Evolutionary conservation across 257 asterid genomes (phyloP).

Genomic region (Cynanchum wilfordii): DNA sequence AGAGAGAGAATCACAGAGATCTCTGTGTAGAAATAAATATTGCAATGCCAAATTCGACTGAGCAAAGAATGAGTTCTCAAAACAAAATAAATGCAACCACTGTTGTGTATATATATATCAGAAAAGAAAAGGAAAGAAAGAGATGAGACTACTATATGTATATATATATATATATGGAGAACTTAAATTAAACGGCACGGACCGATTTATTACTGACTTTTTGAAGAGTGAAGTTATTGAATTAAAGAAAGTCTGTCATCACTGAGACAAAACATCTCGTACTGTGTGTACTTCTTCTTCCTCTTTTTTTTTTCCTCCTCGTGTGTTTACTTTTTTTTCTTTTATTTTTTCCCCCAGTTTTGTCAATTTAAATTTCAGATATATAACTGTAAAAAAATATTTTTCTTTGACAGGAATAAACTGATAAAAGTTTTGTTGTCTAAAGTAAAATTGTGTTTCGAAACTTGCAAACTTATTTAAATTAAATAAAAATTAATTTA

Average conservation of each 20-base stretch:
- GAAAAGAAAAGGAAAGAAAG: too few species aligned
- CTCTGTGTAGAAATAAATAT: constrained; percentile 1
- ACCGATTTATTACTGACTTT: constrained; percentile 5
- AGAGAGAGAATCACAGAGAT: background rate
- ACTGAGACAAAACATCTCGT: constrained; percentile 21
- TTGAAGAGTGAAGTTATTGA: background rate
- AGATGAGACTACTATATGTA: too few species aligned
- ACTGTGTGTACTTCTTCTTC: constrained; percentile 16
- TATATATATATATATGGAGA: too few species aligned
- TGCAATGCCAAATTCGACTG: background rate
- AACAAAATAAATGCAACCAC: background rate
- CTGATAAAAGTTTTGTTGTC: too few species aligned
- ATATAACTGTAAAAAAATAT: too few species aligned
- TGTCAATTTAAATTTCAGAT: background rate
- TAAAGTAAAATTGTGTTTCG: too few species aligned
- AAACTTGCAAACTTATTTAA: too few species aligned
- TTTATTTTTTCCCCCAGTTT: background rate
- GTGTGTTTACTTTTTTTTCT: constrained; percentile 17
- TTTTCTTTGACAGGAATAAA: too few species aligned
- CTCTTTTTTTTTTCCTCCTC: constrained; percentile 19
- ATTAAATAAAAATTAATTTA: too few species aligned
- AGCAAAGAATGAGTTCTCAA: background rate
- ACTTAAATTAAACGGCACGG: constrained; percentile 33
- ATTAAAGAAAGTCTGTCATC: background rate
- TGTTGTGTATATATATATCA: too few species aligned